Evolutionary conservation across 306 rosid genomes (phyloP).

Genomic region (Potentilla sterilis): DNA sequence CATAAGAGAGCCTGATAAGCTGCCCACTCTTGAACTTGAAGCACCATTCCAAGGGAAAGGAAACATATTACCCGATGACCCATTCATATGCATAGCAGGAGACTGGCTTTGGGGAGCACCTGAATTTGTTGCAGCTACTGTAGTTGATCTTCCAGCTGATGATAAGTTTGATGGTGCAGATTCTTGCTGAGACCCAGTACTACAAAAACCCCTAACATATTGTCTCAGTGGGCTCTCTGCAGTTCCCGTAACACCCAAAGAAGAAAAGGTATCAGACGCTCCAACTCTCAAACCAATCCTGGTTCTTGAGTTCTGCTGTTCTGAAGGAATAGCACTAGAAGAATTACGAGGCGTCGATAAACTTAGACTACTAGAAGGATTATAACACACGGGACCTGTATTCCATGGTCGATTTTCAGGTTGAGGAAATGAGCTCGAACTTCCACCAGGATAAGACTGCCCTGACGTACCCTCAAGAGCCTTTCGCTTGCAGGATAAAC

Average conservation of each 20-base stretch:
- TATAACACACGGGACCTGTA: constrained; percentile 34
- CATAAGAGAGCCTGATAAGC: constrained; percentile 43
- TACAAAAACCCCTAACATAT: constrained; percentile 37
- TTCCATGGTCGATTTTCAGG: constrained; percentile 51
- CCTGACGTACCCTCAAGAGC: constrained; percentile 71
- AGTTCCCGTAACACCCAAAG: constrained; percentile 39
- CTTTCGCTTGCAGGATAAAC: constrained; percentile 83
- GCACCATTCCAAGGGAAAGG: constrained; percentile 56
- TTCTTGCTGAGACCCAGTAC: constrained; percentile 49
- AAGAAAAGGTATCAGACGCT: constrained; percentile 50
- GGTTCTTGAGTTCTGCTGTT: constrained; percentile 44
- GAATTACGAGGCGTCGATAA: constrained; percentile 43
- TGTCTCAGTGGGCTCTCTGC: constrained; percentile 45
- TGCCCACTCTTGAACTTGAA: constrained; percentile 45
- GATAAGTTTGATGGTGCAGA: constrained; percentile 48
- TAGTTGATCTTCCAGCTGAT: constrained; percentile 56
- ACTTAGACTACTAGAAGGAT: constrained; percentile 49
- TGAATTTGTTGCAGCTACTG: constrained; percentile 49
- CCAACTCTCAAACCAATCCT: constrained; percentile 41
- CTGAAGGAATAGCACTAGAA: constrained; percentile 42
- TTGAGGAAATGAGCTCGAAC: constrained; percentile 57
- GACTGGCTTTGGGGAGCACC: constrained; percentile 45
- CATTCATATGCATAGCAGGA: constrained; percentile 31
- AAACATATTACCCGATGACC: constrained; percentile 31
- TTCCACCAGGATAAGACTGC: constrained; percentile 54